Percentiles rank a stretch among this genome's conserved stretches.
phyloP scores from a whole-genome alignment of 306 rosid genomes.

The Macrotyloma uniflorum region DNA sequence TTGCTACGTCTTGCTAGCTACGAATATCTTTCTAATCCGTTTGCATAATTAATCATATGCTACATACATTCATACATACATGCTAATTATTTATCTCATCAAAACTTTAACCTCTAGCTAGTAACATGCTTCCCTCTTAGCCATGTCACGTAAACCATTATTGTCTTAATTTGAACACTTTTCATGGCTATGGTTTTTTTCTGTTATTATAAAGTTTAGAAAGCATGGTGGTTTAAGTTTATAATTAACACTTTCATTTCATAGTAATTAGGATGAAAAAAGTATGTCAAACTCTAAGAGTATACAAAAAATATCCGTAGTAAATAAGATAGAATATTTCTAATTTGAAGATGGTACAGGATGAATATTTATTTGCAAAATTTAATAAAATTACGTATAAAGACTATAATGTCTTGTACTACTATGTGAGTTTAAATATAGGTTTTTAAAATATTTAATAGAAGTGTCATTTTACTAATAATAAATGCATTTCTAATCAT shows the following conservation, averaged over 20 bases:
- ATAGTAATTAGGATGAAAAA: no score
- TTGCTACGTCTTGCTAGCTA: conserved; percentile 35
- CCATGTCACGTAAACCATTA: conserved; percentile 14
- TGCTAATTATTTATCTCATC: conserved; percentile 21
- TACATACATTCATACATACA: conserved; percentile 28
- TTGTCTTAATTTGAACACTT: conserved; percentile 27
- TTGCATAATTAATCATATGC: conserved; percentile 37
- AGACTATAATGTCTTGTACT: no score
- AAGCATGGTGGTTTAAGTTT: background rate
- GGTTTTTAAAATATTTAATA: background rate
- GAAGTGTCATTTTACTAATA: background rate
- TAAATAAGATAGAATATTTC: background rate
- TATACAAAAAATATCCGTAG: no score
- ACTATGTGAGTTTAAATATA: no score
- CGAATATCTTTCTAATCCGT: conserved; percentile 44
- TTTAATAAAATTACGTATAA: no score
- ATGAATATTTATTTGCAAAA: no score
- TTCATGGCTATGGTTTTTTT: background rate
- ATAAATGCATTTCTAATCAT: background rate
- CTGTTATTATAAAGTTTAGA: background rate
- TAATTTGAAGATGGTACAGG: no score
- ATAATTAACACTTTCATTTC: background rate
- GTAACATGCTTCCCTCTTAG: conserved; percentile 51
- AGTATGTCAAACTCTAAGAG: no score
- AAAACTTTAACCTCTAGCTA: conserved; percentile 25